These are phyloP conservation scores for Trichoderma lentiforme DNA, from an alignment of 2,329 filamentous ascomycete genomes.

Conservation along the genomic window DNA sequence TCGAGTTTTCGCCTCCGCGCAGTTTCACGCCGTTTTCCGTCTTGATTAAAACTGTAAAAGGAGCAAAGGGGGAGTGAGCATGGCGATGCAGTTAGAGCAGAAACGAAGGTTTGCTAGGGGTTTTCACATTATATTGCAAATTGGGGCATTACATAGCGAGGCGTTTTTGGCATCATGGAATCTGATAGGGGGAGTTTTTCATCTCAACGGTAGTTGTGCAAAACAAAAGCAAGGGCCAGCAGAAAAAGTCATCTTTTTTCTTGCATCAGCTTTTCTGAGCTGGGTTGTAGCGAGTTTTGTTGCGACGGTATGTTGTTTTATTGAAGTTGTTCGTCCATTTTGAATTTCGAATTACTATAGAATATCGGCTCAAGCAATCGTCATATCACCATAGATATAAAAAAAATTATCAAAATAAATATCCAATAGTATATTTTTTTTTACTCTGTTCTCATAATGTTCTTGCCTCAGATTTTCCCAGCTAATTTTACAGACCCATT, in stretches of 20 bases:
- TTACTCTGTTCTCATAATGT: background rate
- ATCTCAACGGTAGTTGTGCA: background rate
- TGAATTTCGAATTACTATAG: background rate
- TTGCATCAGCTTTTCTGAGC: background rate
- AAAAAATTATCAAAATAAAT: background rate
- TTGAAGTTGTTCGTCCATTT: background rate
- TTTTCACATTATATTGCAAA: background rate
- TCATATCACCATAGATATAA: background rate
- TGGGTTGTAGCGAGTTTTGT: background rate
- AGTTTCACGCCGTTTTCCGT: background rate
- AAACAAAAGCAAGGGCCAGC: background rate
- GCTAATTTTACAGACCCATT: background rate
- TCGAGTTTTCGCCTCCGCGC: background rate
- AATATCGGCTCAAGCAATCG: slow-evolving; percentile 5
- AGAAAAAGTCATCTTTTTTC: background rate
- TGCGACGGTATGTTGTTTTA: background rate
- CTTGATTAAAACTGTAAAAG: background rate
- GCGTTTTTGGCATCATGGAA: slow-evolving; percentile 25
- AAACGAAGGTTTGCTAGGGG: background rate
- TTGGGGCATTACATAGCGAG: slow-evolving; percentile 37
- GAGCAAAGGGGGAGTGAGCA: background rate
- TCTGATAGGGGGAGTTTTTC: background rate
- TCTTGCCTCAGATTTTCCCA: background rate
- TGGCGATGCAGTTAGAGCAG: background rate
- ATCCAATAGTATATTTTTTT: background rate